phyloP scores from a whole-genome alignment of 2,329 filamentous ascomycete genomes.

The Thielaviopsis musarum region DNA sequence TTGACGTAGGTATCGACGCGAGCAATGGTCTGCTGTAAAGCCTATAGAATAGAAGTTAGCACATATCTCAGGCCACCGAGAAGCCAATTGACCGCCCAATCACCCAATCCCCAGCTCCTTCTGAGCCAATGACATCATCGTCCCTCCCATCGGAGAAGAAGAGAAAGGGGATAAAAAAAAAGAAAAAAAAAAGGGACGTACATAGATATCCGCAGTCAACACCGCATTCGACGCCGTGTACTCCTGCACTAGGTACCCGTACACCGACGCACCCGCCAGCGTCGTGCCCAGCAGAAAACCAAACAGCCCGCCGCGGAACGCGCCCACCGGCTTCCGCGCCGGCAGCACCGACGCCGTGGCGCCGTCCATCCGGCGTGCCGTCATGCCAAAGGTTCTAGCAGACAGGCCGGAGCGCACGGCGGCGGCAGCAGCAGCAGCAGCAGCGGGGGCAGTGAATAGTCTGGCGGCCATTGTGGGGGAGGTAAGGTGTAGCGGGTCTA shows the following conservation, averaged over 20 bases:
- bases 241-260: conserved; percentile 85
- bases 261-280: conserved; percentile 63
- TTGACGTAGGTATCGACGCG: conserved; percentile 62
- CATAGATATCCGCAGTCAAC: conserved; percentile 25
- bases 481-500: no score
- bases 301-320: conserved; percentile 54
- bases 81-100: neutral
- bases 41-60: conserved; percentile 28
- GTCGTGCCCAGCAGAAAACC: conserved; percentile 81
- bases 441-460: neutral
- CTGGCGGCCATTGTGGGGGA: conserved; percentile 12
- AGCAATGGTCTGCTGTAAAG: conserved; percentile 64
- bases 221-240: conserved; percentile 90
- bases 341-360: conserved; percentile 28
- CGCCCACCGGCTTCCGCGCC: conserved; percentile 41
- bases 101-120: no score
- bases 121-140: no score
- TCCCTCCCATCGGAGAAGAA: neutral
- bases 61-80: neutral
- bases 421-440: conserved; percentile 11
- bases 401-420: conserved; percentile 12
- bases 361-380: conserved; percentile 27
- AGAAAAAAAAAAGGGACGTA: neutral
- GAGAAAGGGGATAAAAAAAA: neutral
- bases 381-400: conserved; percentile 33